Evolutionary conservation across 2,329 filamentous ascomycete genomes (phyloP), one percentile per base, ranked within the genome.

Genomic region (Alternaria sp.): DNA sequence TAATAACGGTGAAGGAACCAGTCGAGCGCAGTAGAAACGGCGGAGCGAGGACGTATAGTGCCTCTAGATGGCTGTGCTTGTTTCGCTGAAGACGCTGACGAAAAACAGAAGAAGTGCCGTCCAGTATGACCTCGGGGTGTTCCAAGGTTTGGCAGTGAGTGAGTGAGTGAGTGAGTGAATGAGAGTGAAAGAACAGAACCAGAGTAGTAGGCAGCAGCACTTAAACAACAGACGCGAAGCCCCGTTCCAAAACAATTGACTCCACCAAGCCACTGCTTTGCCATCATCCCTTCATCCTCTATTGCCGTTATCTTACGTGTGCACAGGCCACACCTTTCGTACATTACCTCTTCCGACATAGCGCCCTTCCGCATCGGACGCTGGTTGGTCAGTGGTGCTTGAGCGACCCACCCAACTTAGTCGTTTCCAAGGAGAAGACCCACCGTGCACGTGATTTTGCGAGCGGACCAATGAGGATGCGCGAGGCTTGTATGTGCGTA

Each of bases 341-440:
- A 62, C 57, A 67, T 68, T 72, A 32, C 68, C 57, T 61, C 23
- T 67, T 66, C 15, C 21, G 54, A 26, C 32, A 26, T 65, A 64
- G 64, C 58, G 61, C 49, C 43, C 47, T n/a, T 36, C 15, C 7
- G 15, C 32, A n/a, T 36, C 15, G 4, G 32, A 36, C 30, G 59
- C 59, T 55, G 52, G 12, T 67, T 69, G 65, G 67, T 36, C 36
- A 23, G 23, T 17, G 6, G 13, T 13, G 6, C 7, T 0, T 8
- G 2, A n/a, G 12, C 13, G 17, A 36, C 8, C 45, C 44, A 30
- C 23, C 7, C 17, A 3, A 21, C 25, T 15, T 26, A 13, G 51
- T 25, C 12, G 51, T 28, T 30, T 47, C n/a, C 28, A 28, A 17
- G n/a, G 12, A 28, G 7, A 1, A 15, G 49, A 44, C 4, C 59